Conservation (phyloP, 805 yeast species). For the Pichia exigua region DNA sequence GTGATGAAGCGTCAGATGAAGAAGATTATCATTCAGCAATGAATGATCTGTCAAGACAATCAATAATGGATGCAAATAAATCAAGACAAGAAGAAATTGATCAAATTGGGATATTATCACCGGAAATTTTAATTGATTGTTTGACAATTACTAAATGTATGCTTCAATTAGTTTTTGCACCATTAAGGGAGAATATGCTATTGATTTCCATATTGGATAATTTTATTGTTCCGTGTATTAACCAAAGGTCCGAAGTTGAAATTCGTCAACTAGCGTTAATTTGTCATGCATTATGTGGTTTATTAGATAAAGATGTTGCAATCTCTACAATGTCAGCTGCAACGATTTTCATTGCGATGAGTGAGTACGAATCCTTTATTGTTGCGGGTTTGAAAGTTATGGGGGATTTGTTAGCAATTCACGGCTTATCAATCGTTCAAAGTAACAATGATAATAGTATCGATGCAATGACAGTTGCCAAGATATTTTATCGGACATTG, state of each 20-base stretch:
- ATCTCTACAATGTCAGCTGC: slow-evolving; percentile 51
- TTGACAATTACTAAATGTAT: slow-evolving; percentile 60
- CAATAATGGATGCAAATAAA: slow-evolving; percentile 24
- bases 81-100: slow-evolving; percentile 27
- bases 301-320: slow-evolving; percentile 62
- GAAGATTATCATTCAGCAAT: slow-evolving; percentile 23
- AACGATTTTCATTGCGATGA: slow-evolving; percentile 55
- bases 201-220: slow-evolving; percentile 64
- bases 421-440: slow-evolving; percentile 64
- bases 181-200: slow-evolving; percentile 56
- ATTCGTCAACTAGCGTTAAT: slow-evolving; percentile 60
- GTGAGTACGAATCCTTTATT: slow-evolving; percentile 55
- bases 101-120: slow-evolving; percentile 35
- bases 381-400: slow-evolving; percentile 60
- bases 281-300: slow-evolving; percentile 73
- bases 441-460: slow-evolving; percentile 44
- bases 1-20: slow-evolving; percentile 11
- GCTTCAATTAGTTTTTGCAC: slow-evolving; percentile 58
- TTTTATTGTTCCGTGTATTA: slow-evolving; percentile 73
- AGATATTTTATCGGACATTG: slow-evolving; percentile 60
- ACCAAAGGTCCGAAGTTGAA: slow-evolving; percentile 40
- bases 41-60: slow-evolving; percentile 26
- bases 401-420: slow-evolving; percentile 70
- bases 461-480: slow-evolving; percentile 58
- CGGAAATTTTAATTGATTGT: slow-evolving; percentile 51